These are phyloP conservation scores for Narthecium ossifragum DNA, from an alignment of 106 monocot species.

Conservation along the genomic window DNA sequence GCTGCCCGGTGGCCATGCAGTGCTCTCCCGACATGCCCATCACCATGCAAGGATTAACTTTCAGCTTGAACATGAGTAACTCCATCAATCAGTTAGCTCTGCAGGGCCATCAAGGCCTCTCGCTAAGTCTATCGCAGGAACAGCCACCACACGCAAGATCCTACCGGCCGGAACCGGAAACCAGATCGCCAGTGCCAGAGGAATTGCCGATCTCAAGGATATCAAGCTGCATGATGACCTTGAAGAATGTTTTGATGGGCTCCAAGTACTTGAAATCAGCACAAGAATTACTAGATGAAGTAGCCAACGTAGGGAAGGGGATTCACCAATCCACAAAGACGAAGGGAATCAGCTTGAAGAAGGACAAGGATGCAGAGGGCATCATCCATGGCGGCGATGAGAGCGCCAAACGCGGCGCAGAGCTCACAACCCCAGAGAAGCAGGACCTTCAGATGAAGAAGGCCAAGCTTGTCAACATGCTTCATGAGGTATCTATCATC, in stretches of 20 bases:
- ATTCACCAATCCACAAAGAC: neutral
- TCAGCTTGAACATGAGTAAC: neutral
- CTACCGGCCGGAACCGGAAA: neutral
- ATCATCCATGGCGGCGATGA: neutral
- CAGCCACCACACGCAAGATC: neutral
- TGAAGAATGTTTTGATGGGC: slow-evolving; percentile 56
- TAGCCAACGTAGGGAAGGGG: slow-evolving; percentile 60
- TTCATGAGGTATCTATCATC: slow-evolving; percentile 76
- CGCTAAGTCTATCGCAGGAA: slow-evolving; percentile 43
- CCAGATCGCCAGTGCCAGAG: neutral
- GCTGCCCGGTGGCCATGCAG: neutral
- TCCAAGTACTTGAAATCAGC: slow-evolving; percentile 88
- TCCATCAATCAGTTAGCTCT: slow-evolving; percentile 4
- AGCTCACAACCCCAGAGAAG: slow-evolving; percentile 61
- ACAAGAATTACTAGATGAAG: slow-evolving; percentile 80
- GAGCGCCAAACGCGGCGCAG: slow-evolving; percentile 12
- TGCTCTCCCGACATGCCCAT: slow-evolving; percentile 4
- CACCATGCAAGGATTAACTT: slow-evolving; percentile 32
- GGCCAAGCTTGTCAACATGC: slow-evolving; percentile 78
- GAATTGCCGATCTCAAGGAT: slow-evolving; percentile 8
- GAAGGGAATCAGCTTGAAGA: slow-evolving; percentile 4
- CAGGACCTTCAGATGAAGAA: slow-evolving; percentile 98
- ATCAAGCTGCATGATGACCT: no score
- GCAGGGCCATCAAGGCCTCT: slow-evolving; percentile 38
- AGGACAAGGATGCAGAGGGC: slow-evolving; percentile 1